A percentile compares a stretch with the other conserved stretches of the same genome.
phyloP scores from a whole-genome alignment of 345 rosid species.

The Eutrema yunnanense region DNA sequence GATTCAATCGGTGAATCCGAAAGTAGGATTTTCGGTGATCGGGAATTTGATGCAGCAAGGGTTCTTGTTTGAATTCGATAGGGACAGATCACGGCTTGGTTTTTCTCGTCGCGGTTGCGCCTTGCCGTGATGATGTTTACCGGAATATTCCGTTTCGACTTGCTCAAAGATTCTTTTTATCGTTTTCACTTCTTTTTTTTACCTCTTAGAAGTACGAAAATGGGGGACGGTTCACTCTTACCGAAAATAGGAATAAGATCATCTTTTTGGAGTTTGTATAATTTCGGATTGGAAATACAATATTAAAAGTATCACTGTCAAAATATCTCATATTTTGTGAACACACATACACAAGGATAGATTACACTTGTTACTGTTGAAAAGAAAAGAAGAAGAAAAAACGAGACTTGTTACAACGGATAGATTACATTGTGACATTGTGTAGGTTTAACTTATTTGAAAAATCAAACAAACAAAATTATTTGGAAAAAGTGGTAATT shows the following conservation, averaged over 20 bases:
- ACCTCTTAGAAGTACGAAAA: background rate
- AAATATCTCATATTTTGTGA: no score
- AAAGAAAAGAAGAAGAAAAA: no score
- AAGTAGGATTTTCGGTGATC: slow-evolving; percentile 57
- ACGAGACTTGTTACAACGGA: no score
- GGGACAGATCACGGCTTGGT: slow-evolving; percentile 64
- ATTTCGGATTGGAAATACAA: background rate
- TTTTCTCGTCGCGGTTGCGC: slow-evolving; percentile 75
- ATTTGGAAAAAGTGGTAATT: background rate
- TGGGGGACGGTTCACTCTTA: slow-evolving; percentile 19
- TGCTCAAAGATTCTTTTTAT: slow-evolving; percentile 10
- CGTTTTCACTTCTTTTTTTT: background rate
- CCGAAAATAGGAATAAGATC: slow-evolving; percentile 21
- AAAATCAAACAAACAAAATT: no score
- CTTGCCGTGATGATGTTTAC: slow-evolving; percentile 17
- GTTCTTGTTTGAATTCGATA: slow-evolving; percentile 70
- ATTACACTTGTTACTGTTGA: no score
- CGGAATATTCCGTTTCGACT: background rate
- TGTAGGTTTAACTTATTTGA: no score
- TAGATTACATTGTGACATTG: no score
- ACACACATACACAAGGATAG: no score
- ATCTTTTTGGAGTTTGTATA: slow-evolving; percentile 16
- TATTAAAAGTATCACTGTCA: background rate
- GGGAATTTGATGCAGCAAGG: slow-evolving; percentile 98
- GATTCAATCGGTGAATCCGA: slow-evolving; percentile 46